Evolutionary conservation across 73 alveolate genomes (phyloP).

Genomic region (Paramecium primaurelia): DNA sequence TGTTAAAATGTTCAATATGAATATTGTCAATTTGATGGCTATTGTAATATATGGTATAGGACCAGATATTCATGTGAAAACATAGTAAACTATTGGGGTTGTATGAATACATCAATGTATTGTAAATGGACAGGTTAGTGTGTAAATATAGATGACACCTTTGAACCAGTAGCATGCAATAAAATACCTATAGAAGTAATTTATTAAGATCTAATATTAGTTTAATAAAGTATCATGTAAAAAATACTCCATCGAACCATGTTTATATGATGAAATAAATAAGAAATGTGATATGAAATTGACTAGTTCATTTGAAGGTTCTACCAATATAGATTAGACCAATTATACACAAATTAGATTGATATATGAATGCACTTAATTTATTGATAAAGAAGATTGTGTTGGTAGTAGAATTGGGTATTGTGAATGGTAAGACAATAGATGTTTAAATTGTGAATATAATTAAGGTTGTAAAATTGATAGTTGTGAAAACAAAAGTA

Average conservation of each 20-base stretch:
- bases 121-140: conserved; percentile 10
- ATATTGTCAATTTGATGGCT: not conserved
- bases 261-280: not conserved
- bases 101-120: not conserved
- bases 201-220: not conserved
- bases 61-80: not conserved
- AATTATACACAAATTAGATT: not conserved
- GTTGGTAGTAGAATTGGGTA: not conserved
- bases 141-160: not conserved
- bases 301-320: not conserved
- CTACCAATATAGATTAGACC: not conserved
- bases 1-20: not conserved
- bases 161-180: not conserved
- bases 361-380: not conserved
- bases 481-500: not conserved
- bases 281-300: not conserved
- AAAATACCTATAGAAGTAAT: not conserved
- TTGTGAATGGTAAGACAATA: not conserved
- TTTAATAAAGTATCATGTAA: not conserved
- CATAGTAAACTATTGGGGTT: conserved; percentile 6
- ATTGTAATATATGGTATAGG: not conserved
- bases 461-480: not conserved
- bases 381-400: not conserved
- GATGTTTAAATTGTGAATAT: not conserved
- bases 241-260: not conserved